These are phyloP conservation scores for Mortierella sp. DNA, from an alignment of 371 early-diverging fungal genomes.

Conservation along the genomic window DNA sequence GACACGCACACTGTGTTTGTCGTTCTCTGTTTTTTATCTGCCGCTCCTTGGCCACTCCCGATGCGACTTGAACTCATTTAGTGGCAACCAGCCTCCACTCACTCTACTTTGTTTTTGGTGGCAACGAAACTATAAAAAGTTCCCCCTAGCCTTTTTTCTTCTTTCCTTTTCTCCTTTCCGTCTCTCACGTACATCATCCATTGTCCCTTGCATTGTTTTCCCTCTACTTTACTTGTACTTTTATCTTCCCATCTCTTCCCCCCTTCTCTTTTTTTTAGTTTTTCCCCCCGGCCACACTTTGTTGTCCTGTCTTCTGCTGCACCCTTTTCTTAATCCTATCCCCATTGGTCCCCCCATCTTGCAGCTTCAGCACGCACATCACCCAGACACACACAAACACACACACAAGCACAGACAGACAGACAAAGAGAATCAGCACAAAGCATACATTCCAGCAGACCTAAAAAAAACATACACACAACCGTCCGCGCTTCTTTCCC, in stretches of 20 bases:
- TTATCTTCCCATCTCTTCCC: not conserved
- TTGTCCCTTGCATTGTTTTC: not conserved
- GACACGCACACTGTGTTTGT: not conserved
- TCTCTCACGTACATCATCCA: not conserved
- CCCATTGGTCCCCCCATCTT: constrained; percentile 11
- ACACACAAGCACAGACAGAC: not conserved
- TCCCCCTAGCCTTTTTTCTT: not conserved
- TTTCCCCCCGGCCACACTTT: not conserved
- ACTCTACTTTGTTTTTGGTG: not conserved
- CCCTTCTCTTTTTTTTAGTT: not conserved
- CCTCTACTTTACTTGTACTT: not conserved
- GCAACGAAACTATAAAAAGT: not conserved
- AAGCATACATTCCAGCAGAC: not conserved
- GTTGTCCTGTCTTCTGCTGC: not conserved
- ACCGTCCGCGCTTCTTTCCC: not conserved
- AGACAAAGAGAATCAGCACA: not conserved
- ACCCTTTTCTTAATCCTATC: not conserved
- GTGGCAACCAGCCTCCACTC: not conserved
- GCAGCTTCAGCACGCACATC: not conserved
- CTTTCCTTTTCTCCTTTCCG: not conserved
- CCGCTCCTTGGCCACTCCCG: too few relatives aligned
- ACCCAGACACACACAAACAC: not conserved
- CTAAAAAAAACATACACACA: not conserved
- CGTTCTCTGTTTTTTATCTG: too few relatives aligned
- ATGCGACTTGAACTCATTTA: too few relatives aligned